phyloP scores from a whole-genome alignment of 148 eudicot species.

The Amaranthus cruentus region DNA sequence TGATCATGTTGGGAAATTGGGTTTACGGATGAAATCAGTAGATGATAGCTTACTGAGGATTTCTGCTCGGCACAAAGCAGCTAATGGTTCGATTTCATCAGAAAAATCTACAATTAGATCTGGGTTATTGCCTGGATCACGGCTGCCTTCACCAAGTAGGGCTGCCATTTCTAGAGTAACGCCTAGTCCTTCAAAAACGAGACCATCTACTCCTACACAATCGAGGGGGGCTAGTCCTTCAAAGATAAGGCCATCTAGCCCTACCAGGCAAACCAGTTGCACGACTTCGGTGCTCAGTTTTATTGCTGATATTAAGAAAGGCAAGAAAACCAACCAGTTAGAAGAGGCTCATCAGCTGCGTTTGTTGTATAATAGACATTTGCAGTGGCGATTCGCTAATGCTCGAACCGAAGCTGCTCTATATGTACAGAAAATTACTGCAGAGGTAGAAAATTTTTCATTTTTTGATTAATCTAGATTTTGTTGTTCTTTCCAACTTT shows the following conservation, averaged over 20 bases:
- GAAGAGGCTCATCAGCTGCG: slow-evolving; percentile 89
- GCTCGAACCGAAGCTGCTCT: slow-evolving; percentile 59
- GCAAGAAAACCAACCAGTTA: slow-evolving; percentile 66
- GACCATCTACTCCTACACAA: slow-evolving; percentile 40
- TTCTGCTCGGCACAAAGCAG: slow-evolving; percentile 30
- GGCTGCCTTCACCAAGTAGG: slow-evolving; percentile 64
- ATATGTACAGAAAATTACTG: slow-evolving; percentile 44
- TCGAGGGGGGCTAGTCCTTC: slow-evolving; percentile 74
- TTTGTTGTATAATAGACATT: slow-evolving; percentile 66
- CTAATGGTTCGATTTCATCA: slow-evolving; percentile 35
- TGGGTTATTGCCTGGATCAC: slow-evolving; percentile 48
- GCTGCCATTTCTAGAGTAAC: slow-evolving; percentile 40
- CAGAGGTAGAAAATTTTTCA: slow-evolving; percentile 47
- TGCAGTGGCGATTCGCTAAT: slow-evolving; percentile 94
- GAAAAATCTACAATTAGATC: slow-evolving; percentile 51
- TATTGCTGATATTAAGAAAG: slow-evolving; percentile 76
- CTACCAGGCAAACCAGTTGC: slow-evolving; percentile 53
- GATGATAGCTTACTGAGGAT: slow-evolving; percentile 40
- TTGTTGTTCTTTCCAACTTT: background rate
- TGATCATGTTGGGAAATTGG: slow-evolving; percentile 31
- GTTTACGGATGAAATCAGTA: slow-evolving; percentile 32
- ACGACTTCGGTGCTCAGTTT: slow-evolving; percentile 87
- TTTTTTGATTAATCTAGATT: background rate
- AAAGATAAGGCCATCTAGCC: slow-evolving; percentile 65
- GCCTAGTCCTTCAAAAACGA: slow-evolving; percentile 45